These are phyloP conservation scores for Extremus antarcticus DNA, from an alignment of 495 filamentous ascomycete genomes.

Conservation along the genomic window DNA sequence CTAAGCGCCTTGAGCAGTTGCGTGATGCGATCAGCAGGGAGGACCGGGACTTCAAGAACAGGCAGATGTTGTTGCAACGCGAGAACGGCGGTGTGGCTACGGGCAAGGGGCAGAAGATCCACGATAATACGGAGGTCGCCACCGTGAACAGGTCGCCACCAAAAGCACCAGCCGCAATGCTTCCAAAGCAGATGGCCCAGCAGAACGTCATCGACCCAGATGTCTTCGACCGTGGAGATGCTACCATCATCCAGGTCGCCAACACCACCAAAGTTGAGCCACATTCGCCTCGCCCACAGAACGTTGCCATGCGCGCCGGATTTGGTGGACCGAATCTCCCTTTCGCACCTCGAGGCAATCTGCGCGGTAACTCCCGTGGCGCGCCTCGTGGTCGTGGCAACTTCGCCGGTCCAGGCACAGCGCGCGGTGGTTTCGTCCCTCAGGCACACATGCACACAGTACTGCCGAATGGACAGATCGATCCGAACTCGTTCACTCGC, in stretches of 20 bases:
- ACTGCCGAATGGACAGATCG: conserved; percentile 10
- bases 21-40: conserved; percentile 49
- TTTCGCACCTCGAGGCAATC: conserved; percentile 13
- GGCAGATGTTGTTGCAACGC: conserved; percentile 36
- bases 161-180: conserved; percentile 33
- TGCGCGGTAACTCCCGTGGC: conserved; percentile 14
- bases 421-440: neutral
- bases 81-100: conserved; percentile 13
- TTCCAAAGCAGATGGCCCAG: conserved; percentile 24
- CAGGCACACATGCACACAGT: too few species aligned
- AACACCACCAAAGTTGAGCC: neutral
- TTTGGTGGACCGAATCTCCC: neutral
- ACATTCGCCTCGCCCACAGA: conserved; percentile 3
- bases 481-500: conserved; percentile 16
- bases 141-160: conserved; percentile 35
- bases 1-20: conserved; percentile 49
- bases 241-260: neutral
- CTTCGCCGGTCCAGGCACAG: neutral
- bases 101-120: neutral
- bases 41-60: conserved; percentile 48
- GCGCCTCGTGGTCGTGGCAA: conserved; percentile 12
- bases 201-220: conserved; percentile 29
- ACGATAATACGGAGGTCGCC: neutral
- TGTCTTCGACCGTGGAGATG: conserved; percentile 24
- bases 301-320: neutral